These are phyloP conservation scores for Aureobasidium sp. DNA, from an alignment of 2,329 filamentous ascomycete genomes.

Conservation along the genomic window DNA sequence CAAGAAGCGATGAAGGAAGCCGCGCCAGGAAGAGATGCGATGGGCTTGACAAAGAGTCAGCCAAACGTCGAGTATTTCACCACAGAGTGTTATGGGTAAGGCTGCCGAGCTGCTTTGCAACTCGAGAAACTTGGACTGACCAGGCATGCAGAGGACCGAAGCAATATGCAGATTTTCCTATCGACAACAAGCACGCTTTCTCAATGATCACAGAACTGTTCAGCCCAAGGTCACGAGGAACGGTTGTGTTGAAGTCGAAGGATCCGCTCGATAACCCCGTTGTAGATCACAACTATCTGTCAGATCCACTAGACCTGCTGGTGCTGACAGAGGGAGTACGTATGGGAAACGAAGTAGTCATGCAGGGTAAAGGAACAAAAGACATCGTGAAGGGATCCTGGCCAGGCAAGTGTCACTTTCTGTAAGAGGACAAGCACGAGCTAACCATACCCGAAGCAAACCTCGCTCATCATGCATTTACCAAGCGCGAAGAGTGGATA, in stretches of 20 bases:
- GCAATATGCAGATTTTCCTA: conserved; percentile 3
- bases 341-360: conserved; percentile 55
- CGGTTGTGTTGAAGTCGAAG: conserved; percentile 41
- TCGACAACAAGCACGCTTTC: conserved; percentile 36
- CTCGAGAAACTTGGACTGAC: not conserved
- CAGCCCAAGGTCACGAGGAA: conserved; percentile 45
- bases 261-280: conserved; percentile 46
- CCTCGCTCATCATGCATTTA: conserved; percentile 46
- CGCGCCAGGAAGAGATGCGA: conserved; percentile 51
- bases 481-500: conserved; percentile 52
- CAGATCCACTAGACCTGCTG: conserved; percentile 51
- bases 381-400: conserved; percentile 55
- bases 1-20: conserved; percentile 39
- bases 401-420: conserved; percentile 32
- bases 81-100: conserved; percentile 32
- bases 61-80: conserved; percentile 58
- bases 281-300: conserved; percentile 53
- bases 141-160: not conserved
- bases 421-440: not conserved
- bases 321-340: conserved; percentile 53
- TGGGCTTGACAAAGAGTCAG: conserved; percentile 51
- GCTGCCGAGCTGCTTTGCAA: not conserved
- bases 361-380: conserved; percentile 51
- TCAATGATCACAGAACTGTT: conserved; percentile 42
- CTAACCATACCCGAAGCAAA: conserved; percentile 20